phyloP scores from a whole-genome alignment of 495 filamentous ascomycete genomes.

The Geoglossum glabrum region DNA sequence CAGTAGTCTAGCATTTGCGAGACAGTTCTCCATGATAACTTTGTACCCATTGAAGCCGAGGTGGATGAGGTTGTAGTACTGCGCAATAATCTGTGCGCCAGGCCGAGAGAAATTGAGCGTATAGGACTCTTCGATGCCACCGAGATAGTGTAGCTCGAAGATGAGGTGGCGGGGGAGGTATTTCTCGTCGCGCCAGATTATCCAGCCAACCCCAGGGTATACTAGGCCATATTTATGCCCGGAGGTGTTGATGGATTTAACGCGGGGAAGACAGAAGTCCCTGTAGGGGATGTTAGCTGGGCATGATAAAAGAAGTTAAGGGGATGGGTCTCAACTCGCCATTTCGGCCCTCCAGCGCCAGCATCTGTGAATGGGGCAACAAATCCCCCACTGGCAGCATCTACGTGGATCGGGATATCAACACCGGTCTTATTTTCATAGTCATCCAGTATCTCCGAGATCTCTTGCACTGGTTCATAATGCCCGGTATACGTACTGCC shows the following conservation, averaged over 20 bases:
- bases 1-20: constrained; percentile 47
- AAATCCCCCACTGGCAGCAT: constrained; percentile 53
- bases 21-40: constrained; percentile 47
- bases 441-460: constrained; percentile 43
- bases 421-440: constrained; percentile 40
- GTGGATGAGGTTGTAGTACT: constrained; percentile 63
- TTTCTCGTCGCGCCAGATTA: constrained; percentile 49
- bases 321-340: constrained; percentile 19
- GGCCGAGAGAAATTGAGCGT: constrained; percentile 62
- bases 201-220: constrained; percentile 55
- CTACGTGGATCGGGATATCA: constrained; percentile 58
- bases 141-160: constrained; percentile 58
- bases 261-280: constrained; percentile 50
- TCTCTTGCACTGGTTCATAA: constrained; percentile 53
- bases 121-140: constrained; percentile 53
- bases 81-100: constrained; percentile 48
- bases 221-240: constrained; percentile 61
- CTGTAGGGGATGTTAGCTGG: constrained; percentile 12
- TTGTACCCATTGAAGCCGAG: constrained; percentile 47
- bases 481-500: constrained; percentile 61
- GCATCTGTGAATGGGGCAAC: constrained; percentile 52
- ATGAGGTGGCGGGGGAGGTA: constrained; percentile 50
- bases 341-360: constrained; percentile 36
- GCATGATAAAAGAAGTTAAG: background rate
- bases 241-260: constrained; percentile 55